A percentile compares a stretch with the other conserved stretches of the same genome.
Evolutionary conservation across 495 filamentous ascomycete species (phyloP).

Genomic region (Daldinia childiae): DNA sequence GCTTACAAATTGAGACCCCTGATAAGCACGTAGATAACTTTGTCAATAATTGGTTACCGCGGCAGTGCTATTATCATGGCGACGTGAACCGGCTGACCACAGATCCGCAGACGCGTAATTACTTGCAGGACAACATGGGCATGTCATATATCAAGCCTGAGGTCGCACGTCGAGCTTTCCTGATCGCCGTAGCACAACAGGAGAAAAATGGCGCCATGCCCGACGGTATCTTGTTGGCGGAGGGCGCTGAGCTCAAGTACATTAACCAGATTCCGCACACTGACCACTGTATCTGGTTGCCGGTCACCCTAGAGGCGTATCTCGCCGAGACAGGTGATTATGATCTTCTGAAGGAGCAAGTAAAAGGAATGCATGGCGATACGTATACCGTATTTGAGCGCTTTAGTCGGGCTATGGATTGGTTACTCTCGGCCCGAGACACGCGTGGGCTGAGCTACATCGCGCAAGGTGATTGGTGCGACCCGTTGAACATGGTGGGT

Average conservation of each 20-base stretch:
- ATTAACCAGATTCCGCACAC: slow-evolving; percentile 68
- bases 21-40: slow-evolving; percentile 66
- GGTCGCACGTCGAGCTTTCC: slow-evolving; percentile 57
- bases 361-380: slow-evolving; percentile 53
- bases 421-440: slow-evolving; percentile 59
- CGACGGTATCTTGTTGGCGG: slow-evolving; percentile 62
- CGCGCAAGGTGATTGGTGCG: slow-evolving; percentile 67
- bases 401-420: slow-evolving; percentile 64
- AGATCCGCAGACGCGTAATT: slow-evolving; percentile 67
- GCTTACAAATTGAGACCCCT: slow-evolving; percentile 62
- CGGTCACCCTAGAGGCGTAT: slow-evolving; percentile 62
- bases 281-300: slow-evolving; percentile 67
- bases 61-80: slow-evolving; percentile 66
- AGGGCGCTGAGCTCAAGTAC: slow-evolving; percentile 66
- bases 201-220: slow-evolving; percentile 65
- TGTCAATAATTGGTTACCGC: slow-evolving; percentile 67
- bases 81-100: slow-evolving; percentile 67
- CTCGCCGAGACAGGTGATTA: slow-evolving; percentile 65
- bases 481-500: slow-evolving; percentile 69
- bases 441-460: slow-evolving; percentile 65
- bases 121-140: slow-evolving; percentile 68
- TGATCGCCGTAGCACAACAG: slow-evolving; percentile 62
- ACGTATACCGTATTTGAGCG: slow-evolving; percentile 62
- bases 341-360: slow-evolving; percentile 55
- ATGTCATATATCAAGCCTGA: slow-evolving; percentile 66